Base-by-base conservation (phyloP, 2,329 filamentous ascomycete species). In the Calonectria fujianensis region DNA sequence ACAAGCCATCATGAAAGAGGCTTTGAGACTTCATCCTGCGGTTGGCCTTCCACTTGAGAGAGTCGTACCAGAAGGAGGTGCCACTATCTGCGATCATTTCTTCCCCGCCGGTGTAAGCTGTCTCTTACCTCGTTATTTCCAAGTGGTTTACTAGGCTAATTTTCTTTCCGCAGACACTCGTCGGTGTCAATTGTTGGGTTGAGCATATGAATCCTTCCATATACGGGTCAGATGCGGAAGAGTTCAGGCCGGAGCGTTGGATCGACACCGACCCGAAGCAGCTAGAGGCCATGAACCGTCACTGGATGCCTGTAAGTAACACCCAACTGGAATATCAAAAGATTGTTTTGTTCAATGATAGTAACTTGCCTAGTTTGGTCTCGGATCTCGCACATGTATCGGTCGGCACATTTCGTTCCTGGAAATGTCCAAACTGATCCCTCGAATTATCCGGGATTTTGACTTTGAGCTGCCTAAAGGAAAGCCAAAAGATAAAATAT, bases 1-100 rank as follows among this genome's bases (percentile, higher is more conserved):
- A 24, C 57, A 61, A 41, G 35, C 57, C 57, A 27, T 61, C 57
- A 61, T 61, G n/a, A 61, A 61, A 11, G 57, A 61, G 41, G 24
- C 27, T 18, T 20, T 61, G 9, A 39, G 57, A 61, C 57, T 61
- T 41, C 57, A 61, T 61, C 35, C 57, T 16, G 57, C 57, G 4
- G 57, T 61, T 61, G 57, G 57, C n/a, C 35, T 61, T 18, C 35
- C 57, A 5, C 35, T 61, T 37, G 35, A 61, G 35, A 61, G 57
- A 18, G 57, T 61, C 18, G 57, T 41, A 8, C 57, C 57, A 29
- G 57, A 61, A 61, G 57, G 57, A 41, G 57, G 57, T 16, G 57
- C 35, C 39, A 39, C 57, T n/a, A 61, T 61, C 11, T 61, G 57
- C 24, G 57, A 32, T 7, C 57, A 61, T 10, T 61, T 61, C 16